Percentiles rank a stretch among this genome's conserved stretches.
Conservation (phyloP, 768 basidiomycete genomes). For the Boletus subcaerulescens region DNA sequence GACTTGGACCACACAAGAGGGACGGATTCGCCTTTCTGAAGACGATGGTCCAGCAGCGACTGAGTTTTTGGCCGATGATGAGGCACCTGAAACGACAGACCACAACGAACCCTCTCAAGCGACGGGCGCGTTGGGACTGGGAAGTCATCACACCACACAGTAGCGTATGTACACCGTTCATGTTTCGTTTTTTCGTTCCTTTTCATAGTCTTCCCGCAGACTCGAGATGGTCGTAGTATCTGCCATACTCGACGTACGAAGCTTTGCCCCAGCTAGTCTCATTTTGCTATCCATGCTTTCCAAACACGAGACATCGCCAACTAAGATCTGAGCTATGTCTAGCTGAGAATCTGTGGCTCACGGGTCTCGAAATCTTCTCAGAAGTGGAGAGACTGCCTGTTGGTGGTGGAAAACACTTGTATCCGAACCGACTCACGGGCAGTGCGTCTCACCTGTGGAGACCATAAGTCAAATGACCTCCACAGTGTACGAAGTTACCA, state of each 20-base stretch:
- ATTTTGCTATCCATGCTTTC: neutral
- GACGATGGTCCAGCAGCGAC: slow-evolving; percentile 72
- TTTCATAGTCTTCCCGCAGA: neutral
- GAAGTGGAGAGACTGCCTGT: neutral
- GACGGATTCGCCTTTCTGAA: slow-evolving; percentile 62
- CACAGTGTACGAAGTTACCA: neutral
- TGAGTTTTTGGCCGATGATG: slow-evolving; percentile 62
- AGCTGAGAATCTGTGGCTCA: neutral
- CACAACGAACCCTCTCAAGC: slow-evolving; percentile 25
- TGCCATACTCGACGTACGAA: neutral
- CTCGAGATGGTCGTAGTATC: neutral
- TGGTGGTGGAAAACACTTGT: neutral
- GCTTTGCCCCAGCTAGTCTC: neutral
- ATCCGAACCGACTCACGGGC: neutral
- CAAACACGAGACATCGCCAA: neutral
- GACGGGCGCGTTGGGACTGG: slow-evolving; percentile 4
- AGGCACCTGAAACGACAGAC: slow-evolving; percentile 38
- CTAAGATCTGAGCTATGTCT: neutral
- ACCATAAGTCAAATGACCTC: neutral
- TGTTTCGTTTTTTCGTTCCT: neutral
- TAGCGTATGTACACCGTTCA: neutral
- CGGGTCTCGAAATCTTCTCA: neutral
- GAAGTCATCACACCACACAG: neutral
- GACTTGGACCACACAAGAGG: slow-evolving; percentile 51
- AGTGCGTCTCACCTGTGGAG: neutral